Evolutionary conservation across 2,329 filamentous ascomycete genomes (phyloP), one percentile per base, ranked within the genome.

Genomic region (Diaporthe ilicicola): DNA sequence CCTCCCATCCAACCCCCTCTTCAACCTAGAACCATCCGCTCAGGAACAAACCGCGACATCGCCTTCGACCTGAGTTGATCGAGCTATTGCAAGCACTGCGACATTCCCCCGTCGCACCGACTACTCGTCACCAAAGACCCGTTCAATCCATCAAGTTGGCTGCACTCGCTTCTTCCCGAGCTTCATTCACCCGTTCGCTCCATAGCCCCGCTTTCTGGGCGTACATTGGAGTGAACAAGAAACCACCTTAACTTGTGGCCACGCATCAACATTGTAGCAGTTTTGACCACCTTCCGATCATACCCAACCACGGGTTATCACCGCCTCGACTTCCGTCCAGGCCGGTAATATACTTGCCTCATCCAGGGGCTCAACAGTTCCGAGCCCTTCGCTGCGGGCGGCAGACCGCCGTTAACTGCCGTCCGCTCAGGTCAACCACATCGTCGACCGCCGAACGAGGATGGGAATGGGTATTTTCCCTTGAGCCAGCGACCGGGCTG

Each of bases 141-240:
- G 69, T 71, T 62, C 50, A 76, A 75, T 69, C 73, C 73, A 75
- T 75, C 79, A 82, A 81, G 79, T 81, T 82, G 81, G 81, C 81
- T 80, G 79, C 77, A 76, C 75, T 76, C 71, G 77, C 77, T 84
- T 87, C 88, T 84, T 83, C 88, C 84, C 85, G 89, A 85, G 89
- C 93, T 83, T 92, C 91, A 83, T 92, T 92, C 85, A 87, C 92
- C 82, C 92, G 92, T 88, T 95, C 94, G 90, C 93, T 97, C 86
- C 92, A 95, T 83, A 94, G 94, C 88, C 95, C 94, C 84, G 91
- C 91, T 82, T 91, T 91, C 88, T 94, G 94, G 94, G 94, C 97
- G 91, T 95, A 95, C 84, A 91, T 91, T 88, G 95, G 95, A 92
- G 93, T 94, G 87, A 94, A 96, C 88, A 96, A 94, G 88, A 95